These are phyloP conservation scores for Alternaria angustiovoidea DNA, from an alignment of 2,329 filamentous ascomycete genomes.

Conservation along the genomic window DNA sequence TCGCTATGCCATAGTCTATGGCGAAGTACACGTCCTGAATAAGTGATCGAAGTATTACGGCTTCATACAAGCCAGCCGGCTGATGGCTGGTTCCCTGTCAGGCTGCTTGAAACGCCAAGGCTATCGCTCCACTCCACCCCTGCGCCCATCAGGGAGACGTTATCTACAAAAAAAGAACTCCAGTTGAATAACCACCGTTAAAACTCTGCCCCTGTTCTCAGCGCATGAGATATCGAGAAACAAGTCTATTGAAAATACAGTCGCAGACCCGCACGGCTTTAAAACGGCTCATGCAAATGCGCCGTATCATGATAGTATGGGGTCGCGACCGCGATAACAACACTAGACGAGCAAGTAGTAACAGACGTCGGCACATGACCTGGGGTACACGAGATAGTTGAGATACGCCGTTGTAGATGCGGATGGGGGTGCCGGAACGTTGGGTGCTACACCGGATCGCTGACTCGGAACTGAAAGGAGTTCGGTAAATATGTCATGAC, in stretches of 20 bases:
- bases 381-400: not conserved
- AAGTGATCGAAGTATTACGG: not conserved
- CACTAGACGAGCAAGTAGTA: not conserved
- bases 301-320: not conserved
- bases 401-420: not conserved
- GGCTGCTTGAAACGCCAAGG: constrained; percentile 19
- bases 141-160: constrained; percentile 15
- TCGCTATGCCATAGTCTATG: not conserved
- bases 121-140: constrained; percentile 5
- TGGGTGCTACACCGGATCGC: not conserved
- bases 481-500: not conserved
- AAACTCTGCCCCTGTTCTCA: constrained; percentile 9
- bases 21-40: not conserved
- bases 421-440: not conserved
- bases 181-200: constrained; percentile 5
- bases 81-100: constrained; percentile 4
- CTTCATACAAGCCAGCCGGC: not conserved
- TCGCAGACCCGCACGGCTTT: not conserved
- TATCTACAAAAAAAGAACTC: constrained; percentile 12
- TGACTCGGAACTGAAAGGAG: not conserved
- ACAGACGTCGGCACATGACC: not conserved
- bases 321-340: not conserved
- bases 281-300: not conserved
- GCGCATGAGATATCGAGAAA: constrained; percentile 2
- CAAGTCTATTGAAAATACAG: not conserved